phyloP scores from a whole-genome alignment of 257 asterid species.

The Solanum tacnaense region DNA sequence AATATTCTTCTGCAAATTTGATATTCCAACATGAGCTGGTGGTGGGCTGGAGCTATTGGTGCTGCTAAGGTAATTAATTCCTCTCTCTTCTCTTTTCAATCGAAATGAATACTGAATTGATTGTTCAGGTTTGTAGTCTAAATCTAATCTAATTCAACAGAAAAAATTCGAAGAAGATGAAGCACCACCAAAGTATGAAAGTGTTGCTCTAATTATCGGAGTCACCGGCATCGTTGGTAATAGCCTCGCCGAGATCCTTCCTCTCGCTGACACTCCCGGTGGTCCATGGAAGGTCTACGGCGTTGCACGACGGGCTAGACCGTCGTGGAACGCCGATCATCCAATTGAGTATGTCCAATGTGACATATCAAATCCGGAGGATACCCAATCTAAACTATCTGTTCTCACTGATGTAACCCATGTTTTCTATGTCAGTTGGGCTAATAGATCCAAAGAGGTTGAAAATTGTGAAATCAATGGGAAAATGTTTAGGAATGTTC shows the following conservation, averaged over 20 bases:
- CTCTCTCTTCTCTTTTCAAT: not conserved
- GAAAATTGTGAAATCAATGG: constrained; percentile 73
- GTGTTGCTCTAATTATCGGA: constrained; percentile 82
- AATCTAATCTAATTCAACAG: constrained; percentile 21
- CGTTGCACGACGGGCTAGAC: constrained; percentile 78
- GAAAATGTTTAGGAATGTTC: constrained; percentile 56
- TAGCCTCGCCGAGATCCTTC: constrained; percentile 91
- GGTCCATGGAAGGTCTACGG: constrained; percentile 99
- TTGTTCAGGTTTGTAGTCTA: not conserved
- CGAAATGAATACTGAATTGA: not conserved
- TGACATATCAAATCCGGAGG: constrained; percentile 50
- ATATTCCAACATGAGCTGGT: constrained; percentile 55
- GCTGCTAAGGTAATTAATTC: constrained; percentile 53
- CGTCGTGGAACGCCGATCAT: constrained; percentile 73
- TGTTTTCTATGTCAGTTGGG: constrained; percentile 79
- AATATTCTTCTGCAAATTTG: not conserved
- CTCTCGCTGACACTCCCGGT: constrained; percentile 92
- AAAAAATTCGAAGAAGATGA: constrained; percentile 57
- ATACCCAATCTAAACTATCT: constrained; percentile 45
- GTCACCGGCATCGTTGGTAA: constrained; percentile 91
- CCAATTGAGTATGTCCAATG: constrained; percentile 68
- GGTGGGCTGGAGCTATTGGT: constrained; percentile 94
- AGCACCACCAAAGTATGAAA: constrained; percentile 47
- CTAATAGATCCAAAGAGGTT: constrained; percentile 40
- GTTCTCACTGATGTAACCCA: constrained; percentile 58